Evolutionary conservation across 768 basidiomycete genomes (phyloP), one percentile per base, ranked within the genome.

Genomic region (Mycena venus): DNA sequence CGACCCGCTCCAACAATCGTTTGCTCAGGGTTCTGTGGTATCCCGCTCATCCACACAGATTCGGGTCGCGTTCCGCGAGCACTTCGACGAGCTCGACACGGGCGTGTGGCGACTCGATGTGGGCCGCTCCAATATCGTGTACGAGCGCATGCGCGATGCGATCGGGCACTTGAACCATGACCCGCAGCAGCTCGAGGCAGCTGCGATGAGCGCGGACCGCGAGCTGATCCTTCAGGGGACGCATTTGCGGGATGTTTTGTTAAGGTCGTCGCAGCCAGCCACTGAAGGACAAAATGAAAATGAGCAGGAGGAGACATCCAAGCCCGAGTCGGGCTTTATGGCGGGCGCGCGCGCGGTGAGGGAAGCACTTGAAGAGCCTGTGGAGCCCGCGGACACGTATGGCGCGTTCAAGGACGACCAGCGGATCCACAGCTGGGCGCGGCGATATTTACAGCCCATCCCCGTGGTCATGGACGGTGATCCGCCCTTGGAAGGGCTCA

Each of bases 391-490:
- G 17, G 66, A 76, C 25, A 81, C 81, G 27, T 70, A 76, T 32
- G 91, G 92, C 19, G 86, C 90, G 12, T 94, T 98, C 82, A 87
- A 86, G 71, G 86, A 92, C 27, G 92, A 98, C 79, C 89, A 93
- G 84, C 85, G 91, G 55, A 94, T 98, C 44, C 90, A 91, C 74
- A 95, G 93, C 78, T 98, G 97, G 97, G 93, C 91, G 10, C 84
- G 84, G 69, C 88, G 97, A 58, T 92, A 97, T 82, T 86, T 88
- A 19, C 83, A 80, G 23, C 79, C 82, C 10, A 81, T 90, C 63
- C 95, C 96, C 0, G 79, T 96, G 32, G 84, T 84, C 11, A 82
- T 96, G 5, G 92, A 94, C 56, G 95, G 95, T 3, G 97, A 98
- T 83, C 96, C 96, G 0, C 83, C 87, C 9, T 79, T 97, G 1